Conservation (phyloP, 2,329 filamentous ascomycete genomes). For the Hymenoscyphus linearis region DNA sequence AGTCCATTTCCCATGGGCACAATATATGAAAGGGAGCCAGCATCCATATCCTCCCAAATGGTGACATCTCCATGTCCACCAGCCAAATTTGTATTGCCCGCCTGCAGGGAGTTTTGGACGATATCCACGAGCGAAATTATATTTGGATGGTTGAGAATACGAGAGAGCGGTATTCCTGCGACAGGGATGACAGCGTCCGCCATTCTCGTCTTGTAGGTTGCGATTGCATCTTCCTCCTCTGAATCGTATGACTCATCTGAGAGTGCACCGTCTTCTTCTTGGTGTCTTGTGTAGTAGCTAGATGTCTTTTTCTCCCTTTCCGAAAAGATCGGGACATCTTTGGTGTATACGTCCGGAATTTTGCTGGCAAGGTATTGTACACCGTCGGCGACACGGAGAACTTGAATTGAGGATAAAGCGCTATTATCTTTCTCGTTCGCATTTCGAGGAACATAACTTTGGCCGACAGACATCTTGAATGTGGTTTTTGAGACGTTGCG, state of each 20-base stretch:
- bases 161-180: conserved; percentile 20
- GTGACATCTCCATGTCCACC: conserved; percentile 30
- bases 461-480: conserved; percentile 10
- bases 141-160: conserved; percentile 30
- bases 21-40: conserved; percentile 42
- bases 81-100: conserved; percentile 7
- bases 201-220: conserved; percentile 15
- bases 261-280: neutral
- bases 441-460: conserved; percentile 19
- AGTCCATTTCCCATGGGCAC: conserved; percentile 26
- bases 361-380: conserved; percentile 20
- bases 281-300: neutral
- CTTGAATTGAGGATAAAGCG: conserved; percentile 18
- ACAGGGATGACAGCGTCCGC: conserved; percentile 21
- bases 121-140: conserved; percentile 29
- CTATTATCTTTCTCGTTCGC: conserved; percentile 12
- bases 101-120: conserved; percentile 13
- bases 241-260: neutral
- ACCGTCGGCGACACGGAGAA: conserved; percentile 24
- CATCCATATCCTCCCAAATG: conserved; percentile 50
- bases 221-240: conserved; percentile 8
- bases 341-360: conserved; percentile 11
- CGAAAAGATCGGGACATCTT: conserved; percentile 4
- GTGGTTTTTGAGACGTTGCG: neutral
- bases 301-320: neutral